Conservation (phyloP, 1,284 basidiomycete species). For the Bondarzewia mesenterica region DNA sequence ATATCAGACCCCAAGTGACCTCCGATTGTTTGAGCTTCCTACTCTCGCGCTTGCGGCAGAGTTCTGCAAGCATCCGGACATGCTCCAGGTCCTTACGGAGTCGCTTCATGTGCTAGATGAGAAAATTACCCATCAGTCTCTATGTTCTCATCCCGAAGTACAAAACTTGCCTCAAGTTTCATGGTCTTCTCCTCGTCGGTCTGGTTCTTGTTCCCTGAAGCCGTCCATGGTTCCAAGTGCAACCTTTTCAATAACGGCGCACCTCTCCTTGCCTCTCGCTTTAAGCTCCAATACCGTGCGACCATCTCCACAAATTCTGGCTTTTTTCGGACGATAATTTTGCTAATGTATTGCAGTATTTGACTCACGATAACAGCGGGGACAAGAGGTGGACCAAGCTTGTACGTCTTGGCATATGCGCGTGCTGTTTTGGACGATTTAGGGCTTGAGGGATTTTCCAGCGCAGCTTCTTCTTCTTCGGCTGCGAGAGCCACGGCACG, state of each 20-base stretch:
- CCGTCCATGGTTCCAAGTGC: slow-evolving; percentile 97
- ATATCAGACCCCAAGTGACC: slow-evolving; percentile 62
- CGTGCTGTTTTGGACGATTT: slow-evolving; percentile 64
- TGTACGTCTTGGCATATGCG: slow-evolving; percentile 77
- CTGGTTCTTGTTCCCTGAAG: slow-evolving; percentile 47
- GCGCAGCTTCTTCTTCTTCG: slow-evolving; percentile 22
- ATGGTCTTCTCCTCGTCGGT: slow-evolving; percentile 79
- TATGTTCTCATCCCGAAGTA: neutral
- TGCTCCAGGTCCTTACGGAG: slow-evolving; percentile 74
- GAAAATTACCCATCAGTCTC: too few species aligned
- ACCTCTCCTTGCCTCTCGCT: slow-evolving; percentile 87
- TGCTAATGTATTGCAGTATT: slow-evolving; percentile 72
- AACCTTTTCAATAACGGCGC: slow-evolving; percentile 91
- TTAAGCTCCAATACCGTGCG: slow-evolving; percentile 95
- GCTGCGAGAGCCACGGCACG: slow-evolving; percentile 48
- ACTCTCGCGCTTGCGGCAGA: slow-evolving; percentile 76
- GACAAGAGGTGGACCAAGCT: slow-evolving; percentile 69
- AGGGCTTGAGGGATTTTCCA: slow-evolving; percentile 1
- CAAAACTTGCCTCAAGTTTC: slow-evolving; percentile 66
- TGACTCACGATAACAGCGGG: slow-evolving; percentile 69
- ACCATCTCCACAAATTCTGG: slow-evolving; percentile 70
- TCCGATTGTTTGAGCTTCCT: slow-evolving; percentile 75
- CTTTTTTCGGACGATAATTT: slow-evolving; percentile 72
- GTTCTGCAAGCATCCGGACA: slow-evolving; percentile 64
- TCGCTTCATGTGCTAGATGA: slow-evolving; percentile 54